Percentiles rank a stretch among this genome's conserved stretches.
Evolutionary conservation across 1,139 yeast genomes (phyloP).

Genomic region (Petasospora rhodanensis): DNA sequence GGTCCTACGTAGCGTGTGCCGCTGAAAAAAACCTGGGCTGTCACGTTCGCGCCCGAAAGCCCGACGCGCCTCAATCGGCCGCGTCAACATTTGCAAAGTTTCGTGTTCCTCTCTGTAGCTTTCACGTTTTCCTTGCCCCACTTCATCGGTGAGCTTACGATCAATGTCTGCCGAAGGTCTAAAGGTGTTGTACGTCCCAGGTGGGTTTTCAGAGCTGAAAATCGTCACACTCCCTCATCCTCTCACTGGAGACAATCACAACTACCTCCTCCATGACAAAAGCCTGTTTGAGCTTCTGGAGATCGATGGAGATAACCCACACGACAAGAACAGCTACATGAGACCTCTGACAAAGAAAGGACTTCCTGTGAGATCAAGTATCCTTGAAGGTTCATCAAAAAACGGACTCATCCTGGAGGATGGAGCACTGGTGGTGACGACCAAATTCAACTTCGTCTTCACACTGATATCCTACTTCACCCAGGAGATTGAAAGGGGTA

Average conservation of each 20-base stretch:
- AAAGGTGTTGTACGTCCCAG: background rate
- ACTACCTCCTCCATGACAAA: constrained; percentile 2
- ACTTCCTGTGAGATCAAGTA: constrained; percentile 29
- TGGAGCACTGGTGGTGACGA: constrained; percentile 39
- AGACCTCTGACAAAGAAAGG: constrained; percentile 25
- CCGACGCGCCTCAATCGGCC: no score
- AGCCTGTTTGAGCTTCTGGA: constrained; percentile 76
- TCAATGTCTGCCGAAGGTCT: background rate
- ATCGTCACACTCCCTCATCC: constrained; percentile 10
- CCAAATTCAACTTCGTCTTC: constrained; percentile 41
- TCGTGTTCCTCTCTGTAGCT: no score
- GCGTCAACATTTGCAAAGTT: no score
- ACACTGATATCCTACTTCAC: constrained; percentile 38
- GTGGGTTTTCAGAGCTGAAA: constrained; percentile 1
- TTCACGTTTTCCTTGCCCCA: no score
- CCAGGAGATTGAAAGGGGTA: constrained; percentile 23
- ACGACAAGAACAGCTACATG: constrained; percentile 17
- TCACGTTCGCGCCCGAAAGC: no score
- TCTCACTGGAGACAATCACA: constrained; percentile 3
- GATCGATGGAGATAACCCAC: constrained; percentile 85
- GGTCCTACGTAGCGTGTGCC: no score
- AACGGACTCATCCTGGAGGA: constrained; percentile 25
- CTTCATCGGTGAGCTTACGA: no score
- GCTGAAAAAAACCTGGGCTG: no score
- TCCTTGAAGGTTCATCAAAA: constrained; percentile 28